These are phyloP conservation scores for Earliella scabrosa DNA, from an alignment of 1,284 basidiomycete species.

Conservation along the genomic window DNA sequence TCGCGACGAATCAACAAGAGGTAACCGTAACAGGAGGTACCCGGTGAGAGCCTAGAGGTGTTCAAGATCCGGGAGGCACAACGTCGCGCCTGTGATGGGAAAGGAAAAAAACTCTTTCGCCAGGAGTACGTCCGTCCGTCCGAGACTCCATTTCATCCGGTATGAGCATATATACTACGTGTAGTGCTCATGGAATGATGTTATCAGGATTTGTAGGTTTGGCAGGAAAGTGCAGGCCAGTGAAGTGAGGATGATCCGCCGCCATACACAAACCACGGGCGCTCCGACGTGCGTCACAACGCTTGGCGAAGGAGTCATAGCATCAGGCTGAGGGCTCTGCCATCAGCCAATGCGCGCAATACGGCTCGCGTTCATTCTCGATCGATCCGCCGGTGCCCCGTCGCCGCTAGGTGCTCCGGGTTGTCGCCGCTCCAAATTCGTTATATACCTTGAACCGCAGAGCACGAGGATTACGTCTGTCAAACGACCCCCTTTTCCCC, in stretches of 20 bases:
- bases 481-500: not conserved
- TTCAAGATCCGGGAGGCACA: not conserved
- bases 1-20: not conserved
- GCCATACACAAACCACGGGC: not conserved
- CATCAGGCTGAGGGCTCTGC: too few species aligned
- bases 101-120: not conserved
- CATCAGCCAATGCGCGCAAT: too few species aligned
- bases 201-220: too few species aligned
- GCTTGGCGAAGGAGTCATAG: not conserved
- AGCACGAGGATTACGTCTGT: not conserved
- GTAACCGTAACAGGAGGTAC: too few species aligned
- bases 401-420: too few species aligned
- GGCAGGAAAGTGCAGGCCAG: not conserved
- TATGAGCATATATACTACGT: too few species aligned
- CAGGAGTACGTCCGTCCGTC: not conserved
- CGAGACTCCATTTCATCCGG: too few species aligned
- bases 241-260: not conserved
- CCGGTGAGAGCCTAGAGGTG: not conserved
- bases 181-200: too few species aligned
- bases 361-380: not conserved
- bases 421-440: too few species aligned
- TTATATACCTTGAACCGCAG: not conserved
- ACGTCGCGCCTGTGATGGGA: not conserved
- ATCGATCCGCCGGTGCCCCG: not conserved
- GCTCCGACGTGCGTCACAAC: not conserved